Conservation (phyloP, 371 early-diverging fungal species). For the Funneliformis caledonium region DNA sequence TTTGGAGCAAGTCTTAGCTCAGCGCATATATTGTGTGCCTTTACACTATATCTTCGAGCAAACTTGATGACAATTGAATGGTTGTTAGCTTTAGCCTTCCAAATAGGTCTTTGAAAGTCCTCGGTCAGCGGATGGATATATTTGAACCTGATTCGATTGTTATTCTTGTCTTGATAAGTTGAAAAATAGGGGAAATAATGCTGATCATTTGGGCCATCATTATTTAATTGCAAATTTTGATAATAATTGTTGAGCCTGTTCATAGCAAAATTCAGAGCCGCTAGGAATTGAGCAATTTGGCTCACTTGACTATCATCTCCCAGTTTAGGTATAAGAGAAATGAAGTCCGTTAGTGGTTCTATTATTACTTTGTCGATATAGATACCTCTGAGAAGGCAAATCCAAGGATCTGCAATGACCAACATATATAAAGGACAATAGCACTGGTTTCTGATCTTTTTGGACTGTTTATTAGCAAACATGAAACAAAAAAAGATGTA, state of each 20-base stretch:
- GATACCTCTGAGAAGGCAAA: conserved; percentile 19
- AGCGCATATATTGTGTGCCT: neutral
- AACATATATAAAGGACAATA: conserved; percentile 23
- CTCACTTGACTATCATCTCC: neutral
- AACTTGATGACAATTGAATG: neutral
- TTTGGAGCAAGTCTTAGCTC: neutral
- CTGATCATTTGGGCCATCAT: neutral
- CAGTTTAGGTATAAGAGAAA: neutral
- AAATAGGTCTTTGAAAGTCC: neutral
- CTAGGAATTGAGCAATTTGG: neutral
- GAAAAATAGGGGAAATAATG: neutral
- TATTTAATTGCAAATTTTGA: neutral
- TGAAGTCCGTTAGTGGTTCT: conserved; percentile 27
- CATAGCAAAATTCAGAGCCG: neutral
- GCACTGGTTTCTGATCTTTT: neutral
- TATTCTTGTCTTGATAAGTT: no score
- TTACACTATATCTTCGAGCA: neutral
- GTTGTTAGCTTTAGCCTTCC: neutral
- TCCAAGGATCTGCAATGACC: conserved; percentile 22
- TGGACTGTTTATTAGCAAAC: neutral
- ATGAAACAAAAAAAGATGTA: neutral
- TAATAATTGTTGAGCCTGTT: neutral
- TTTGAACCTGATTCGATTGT: no score
- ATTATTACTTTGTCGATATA: conserved; percentile 17
- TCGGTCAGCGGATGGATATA: neutral